Evolutionary conservation across 371 early-diverging fungal species (phyloP), one percentile per base, ranked within the genome.

Genomic region (Rhizopus delemar): DNA sequence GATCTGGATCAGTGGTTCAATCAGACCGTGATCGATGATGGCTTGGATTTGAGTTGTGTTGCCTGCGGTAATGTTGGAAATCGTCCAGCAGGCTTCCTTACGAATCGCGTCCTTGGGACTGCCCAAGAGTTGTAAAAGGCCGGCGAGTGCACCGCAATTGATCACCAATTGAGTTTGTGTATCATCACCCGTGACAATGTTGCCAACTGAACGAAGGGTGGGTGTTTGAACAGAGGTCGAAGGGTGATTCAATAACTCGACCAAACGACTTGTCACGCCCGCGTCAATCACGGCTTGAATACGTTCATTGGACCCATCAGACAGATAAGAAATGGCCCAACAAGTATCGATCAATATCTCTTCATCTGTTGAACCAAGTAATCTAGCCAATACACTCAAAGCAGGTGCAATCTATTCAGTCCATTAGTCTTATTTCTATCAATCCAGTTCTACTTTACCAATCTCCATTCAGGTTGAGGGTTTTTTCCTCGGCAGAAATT

Each of bases 31-130:
- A 53, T 99, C 94, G 68, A 99, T 94, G 33, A 99, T 93, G 36
- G 85, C 86, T 74, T 96, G 91, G 70, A 99, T 96, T 74, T 99
- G 99, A 8, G 73, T 73, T n/a, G 89, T 81, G 60, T 90, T 96
- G 43, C 99, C 99, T n/a, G 99, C 99, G n/a, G 99, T 98, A 71
- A 99, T 95, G 82, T 99, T 99, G 31, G 98, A 98, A 52, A 99
- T 91, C 8, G 99, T 96, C 99, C 99, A 99, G 86, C 99, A 99
- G 15, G 99, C 97, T 77, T 99, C 99, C 81, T 99, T 99, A 66
- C 96, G 91, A 60, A 99, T 93, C 38, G 90, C 91, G 59, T 97
- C 95, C 76, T 93, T 93, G 52, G 93, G 87, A 66, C 90, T 90
- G 62, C 78, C 82, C 29, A 98, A 87, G 53, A 97, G 85, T 31